Conservation (phyloP, 495 filamentous ascomycete genomes). For the Penicillium paradoxum region DNA sequence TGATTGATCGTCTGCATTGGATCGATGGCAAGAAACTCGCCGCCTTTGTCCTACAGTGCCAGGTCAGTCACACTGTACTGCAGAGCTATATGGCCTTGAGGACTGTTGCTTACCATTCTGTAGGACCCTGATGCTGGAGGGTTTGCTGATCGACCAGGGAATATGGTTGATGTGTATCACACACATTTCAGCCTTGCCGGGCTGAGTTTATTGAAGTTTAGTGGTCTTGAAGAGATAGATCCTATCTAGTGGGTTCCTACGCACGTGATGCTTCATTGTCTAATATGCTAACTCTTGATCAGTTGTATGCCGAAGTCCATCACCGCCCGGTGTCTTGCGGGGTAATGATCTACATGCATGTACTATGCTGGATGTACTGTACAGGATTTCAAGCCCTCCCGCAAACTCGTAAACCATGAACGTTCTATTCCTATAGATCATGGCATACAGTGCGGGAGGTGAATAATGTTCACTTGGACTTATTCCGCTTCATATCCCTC, state of each 20-base stretch:
- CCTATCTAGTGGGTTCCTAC: slow-evolving; percentile 67
- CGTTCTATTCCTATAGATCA: slow-evolving; percentile 40
- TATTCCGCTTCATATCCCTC: slow-evolving; percentile 47
- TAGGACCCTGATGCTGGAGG: slow-evolving; percentile 81
- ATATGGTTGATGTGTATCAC: slow-evolving; percentile 98
- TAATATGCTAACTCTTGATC: slow-evolving; percentile 4
- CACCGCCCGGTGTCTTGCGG: slow-evolving; percentile 50
- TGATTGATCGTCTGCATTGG: slow-evolving; percentile 87
- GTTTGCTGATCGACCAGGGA: slow-evolving; percentile 81
- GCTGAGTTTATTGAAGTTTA: slow-evolving; percentile 72
- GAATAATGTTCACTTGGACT: slow-evolving; percentile 45
- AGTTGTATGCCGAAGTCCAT: slow-evolving; percentile 74
- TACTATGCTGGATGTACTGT: too few species aligned
- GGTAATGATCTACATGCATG: slow-evolving; percentile 11
- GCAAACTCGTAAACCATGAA: slow-evolving; percentile 69
- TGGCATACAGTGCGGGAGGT: slow-evolving; percentile 76
- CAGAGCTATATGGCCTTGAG: neutral
- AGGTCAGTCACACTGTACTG: slow-evolving; percentile 41
- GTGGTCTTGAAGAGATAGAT: slow-evolving; percentile 75
- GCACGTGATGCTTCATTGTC: neutral
- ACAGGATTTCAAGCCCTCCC: slow-evolving; percentile 52
- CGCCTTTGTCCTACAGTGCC: slow-evolving; percentile 76
- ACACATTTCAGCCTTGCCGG: slow-evolving; percentile 87
- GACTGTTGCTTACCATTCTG: slow-evolving; percentile 14
- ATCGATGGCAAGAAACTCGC: slow-evolving; percentile 75